These are phyloP conservation scores for Scedosporium minutisporum DNA, from an alignment of 2,329 filamentous ascomycete species.

Conservation along the genomic window DNA sequence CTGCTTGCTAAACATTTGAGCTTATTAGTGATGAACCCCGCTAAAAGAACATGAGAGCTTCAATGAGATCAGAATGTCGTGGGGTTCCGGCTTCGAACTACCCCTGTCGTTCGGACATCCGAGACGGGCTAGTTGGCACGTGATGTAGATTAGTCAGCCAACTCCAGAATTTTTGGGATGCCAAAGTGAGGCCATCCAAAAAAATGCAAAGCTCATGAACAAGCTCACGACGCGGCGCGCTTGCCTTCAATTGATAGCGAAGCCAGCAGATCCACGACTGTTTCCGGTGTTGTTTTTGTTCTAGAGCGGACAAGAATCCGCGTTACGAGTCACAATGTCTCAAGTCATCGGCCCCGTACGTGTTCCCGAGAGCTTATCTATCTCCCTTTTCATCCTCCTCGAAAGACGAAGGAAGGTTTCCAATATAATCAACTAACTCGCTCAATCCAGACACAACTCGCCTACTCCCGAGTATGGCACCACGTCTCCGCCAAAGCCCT, in stretches of 20 bases:
- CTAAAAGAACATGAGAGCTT: background rate
- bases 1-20: background rate
- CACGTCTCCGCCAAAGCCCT: conserved; percentile 62
- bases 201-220: background rate
- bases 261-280: background rate
- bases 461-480: conserved; percentile 96
- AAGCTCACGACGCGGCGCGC: background rate
- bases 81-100: too few species aligned
- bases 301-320: background rate
- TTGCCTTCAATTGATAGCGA: background rate
- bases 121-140: too few species aligned
- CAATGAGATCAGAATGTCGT: background rate
- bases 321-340: conserved; percentile 50
- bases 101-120: too few species aligned
- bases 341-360: conserved; percentile 67
- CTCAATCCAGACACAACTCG: conserved; percentile 72
- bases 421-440: background rate
- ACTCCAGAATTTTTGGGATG: background rate
- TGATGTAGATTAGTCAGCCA: background rate
- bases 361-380: background rate
- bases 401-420: background rate
- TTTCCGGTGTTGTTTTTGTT: background rate
- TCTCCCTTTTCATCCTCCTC: conserved; percentile 1
- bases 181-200: background rate
- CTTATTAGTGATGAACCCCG: background rate